A percentile compares a stretch with the other conserved stretches of the same genome.
These are phyloP conservation scores for Actinomortierella ambigua DNA, from an alignment of 371 early-diverging fungal genomes.

Conservation along the genomic window DNA sequence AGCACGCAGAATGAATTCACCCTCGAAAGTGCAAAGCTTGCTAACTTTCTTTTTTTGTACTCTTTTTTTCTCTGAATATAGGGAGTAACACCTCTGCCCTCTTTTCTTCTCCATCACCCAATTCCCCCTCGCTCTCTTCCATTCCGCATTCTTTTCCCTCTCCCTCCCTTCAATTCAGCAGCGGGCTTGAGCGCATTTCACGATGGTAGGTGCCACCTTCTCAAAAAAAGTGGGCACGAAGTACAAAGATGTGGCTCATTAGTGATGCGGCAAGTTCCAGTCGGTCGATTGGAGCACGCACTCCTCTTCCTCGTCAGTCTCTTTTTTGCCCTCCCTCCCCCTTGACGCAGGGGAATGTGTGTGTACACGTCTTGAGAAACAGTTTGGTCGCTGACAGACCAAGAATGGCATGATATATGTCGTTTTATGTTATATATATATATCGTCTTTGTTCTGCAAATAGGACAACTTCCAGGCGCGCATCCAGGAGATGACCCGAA, in stretches of 20 bases:
- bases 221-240: neutral
- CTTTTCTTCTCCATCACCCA: neutral
- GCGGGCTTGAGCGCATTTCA: neutral
- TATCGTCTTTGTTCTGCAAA: neutral
- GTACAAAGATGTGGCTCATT: neutral
- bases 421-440: no score
- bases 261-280: neutral
- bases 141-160: neutral
- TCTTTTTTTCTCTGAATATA: neutral
- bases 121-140: neutral
- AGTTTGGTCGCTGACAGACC: neutral
- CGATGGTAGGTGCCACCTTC: slow-evolving; percentile 3
- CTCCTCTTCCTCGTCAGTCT: neutral
- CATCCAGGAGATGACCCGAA: slow-evolving; percentile 46
- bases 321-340: slow-evolving; percentile 1
- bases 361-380: neutral
- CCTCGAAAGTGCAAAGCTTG: neutral
- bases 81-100: neutral
- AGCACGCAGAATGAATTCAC: slow-evolving; percentile 3
- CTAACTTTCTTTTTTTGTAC: neutral
- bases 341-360: neutral
- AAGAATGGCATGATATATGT: neutral
- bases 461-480: slow-evolving; percentile 43
- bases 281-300: neutral
- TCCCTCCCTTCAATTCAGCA: neutral